Conservation (phyloP, 805 yeast species). For the Cyberlindnera xishuangbannaensis region DNA sequence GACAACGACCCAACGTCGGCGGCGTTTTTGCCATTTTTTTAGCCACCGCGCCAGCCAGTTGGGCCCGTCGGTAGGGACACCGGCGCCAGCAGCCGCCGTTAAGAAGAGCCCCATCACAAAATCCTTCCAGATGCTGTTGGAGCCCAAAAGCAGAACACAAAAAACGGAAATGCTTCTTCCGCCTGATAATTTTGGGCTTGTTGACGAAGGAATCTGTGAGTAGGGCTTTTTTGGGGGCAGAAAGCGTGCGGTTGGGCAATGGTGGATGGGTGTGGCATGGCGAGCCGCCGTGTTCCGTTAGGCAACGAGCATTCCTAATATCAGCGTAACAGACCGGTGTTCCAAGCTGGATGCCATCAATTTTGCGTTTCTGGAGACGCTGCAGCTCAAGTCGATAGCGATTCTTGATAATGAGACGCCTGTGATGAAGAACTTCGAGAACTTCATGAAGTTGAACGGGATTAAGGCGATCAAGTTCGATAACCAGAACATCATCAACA, state of each 20-base stretch:
- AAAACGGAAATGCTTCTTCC: conserved; percentile 83
- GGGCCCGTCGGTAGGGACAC: no score
- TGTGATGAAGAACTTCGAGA: conserved; percentile 53
- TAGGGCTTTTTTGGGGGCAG: conserved; percentile 2
- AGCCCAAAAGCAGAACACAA: no score
- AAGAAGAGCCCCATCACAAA: no score
- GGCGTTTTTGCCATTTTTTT: no score
- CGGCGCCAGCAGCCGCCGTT: no score
- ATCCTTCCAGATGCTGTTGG: no score
- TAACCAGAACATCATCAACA: conserved; percentile 23
- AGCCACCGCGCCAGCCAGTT: no score
- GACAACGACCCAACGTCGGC: no score
- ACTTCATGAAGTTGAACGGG: conserved; percentile 52
- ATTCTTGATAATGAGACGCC: conserved; percentile 85
- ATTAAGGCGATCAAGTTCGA: conserved; percentile 41
- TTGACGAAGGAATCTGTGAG: conserved; percentile 72
- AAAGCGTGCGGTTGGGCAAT: no score
- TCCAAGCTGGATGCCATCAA: conserved; percentile 71
- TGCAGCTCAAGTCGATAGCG: conserved; percentile 61
- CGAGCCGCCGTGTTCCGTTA: neutral
- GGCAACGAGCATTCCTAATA: neutral
- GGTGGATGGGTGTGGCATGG: no score
- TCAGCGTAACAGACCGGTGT: conserved; percentile 49
- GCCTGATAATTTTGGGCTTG: conserved; percentile 88
- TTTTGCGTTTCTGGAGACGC: conserved; percentile 70